Percentiles rank a stretch among this genome's conserved stretches.
Conservation (phyloP, 2,329 filamentous ascomycete genomes). For the Epichloe typhina region DNA sequence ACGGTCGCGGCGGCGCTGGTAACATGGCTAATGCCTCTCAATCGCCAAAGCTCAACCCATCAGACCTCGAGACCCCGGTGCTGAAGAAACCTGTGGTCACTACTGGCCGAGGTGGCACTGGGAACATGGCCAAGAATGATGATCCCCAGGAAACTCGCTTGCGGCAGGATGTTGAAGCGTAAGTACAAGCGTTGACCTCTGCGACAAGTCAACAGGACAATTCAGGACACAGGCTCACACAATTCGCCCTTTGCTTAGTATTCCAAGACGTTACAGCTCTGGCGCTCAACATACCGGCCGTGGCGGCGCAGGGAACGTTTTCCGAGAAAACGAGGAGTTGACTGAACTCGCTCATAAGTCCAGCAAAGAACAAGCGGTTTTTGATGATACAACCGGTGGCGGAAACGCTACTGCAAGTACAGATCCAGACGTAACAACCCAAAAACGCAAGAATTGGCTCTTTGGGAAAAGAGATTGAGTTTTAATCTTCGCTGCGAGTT, state of each 20-base stretch:
- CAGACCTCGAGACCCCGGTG: constrained; percentile 67
- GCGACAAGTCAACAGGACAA: too few relatives aligned
- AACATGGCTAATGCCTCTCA: constrained; percentile 49
- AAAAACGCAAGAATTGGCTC: constrained; percentile 36
- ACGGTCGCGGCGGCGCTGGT: constrained; percentile 68
- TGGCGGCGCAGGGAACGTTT: constrained; percentile 63
- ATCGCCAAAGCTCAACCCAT: constrained; percentile 37
- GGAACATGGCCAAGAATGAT: constrained; percentile 70
- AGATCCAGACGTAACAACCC: constrained; percentile 14
- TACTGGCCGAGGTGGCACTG: constrained; percentile 75
- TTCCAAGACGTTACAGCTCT: constrained; percentile 42
- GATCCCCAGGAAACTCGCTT: constrained; percentile 62
- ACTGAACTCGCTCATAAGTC: constrained; percentile 17
- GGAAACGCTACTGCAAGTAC: neutral
- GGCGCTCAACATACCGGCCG: constrained; percentile 55
- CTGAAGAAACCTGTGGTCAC: constrained; percentile 78
- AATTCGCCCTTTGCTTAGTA: constrained; percentile 19
- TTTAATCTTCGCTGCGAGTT: neutral
- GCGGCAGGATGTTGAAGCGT: constrained; percentile 72
- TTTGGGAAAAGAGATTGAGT: constrained; percentile 34
- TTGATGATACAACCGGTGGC: constrained; percentile 14
- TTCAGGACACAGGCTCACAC: neutral
- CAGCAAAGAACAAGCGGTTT: constrained; percentile 19
- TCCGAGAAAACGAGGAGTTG: constrained; percentile 33
- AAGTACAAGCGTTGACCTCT: constrained; percentile 17